Base-by-base conservation (phyloP, 2,329 filamentous ascomycete genomes). In the Fusarium tuaranense region DNA sequence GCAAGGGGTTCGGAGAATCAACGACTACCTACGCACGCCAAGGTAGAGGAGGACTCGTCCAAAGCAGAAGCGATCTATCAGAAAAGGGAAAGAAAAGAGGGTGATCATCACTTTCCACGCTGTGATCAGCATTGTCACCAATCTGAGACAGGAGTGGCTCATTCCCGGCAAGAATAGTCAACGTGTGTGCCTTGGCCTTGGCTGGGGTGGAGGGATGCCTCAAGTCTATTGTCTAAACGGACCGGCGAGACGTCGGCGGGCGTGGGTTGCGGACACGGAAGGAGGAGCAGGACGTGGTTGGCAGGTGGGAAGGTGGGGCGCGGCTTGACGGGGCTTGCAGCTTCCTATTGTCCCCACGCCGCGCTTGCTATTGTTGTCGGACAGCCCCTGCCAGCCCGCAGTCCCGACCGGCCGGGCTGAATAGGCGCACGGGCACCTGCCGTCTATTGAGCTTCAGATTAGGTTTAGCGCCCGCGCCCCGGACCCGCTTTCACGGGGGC, bases 311-410 rank as follows among this genome's bases (percentile, higher is more conserved):
- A 18, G 62, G 57, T 61, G 72, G 58, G 65, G 63, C 48, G 64
- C 58, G 59, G 64, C 63, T 67, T 69, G 70, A 75, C 65, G 65
- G 68, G 65, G 62, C 62, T 65, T 71, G 55, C 67, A 44, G 60
- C 68, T 79, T 80, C 71, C 79, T 81, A 81, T 82, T 82, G 80
- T 82, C 76, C 73, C 68, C 64, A 70, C 51, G 51, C 25, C 55
- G 41, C 55, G 57, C 75, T 78, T 79, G 61, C 76, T 81, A 82
- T 82, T 82, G 80, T 82, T 79, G 80, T 80, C 72, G 62, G 68
- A 68, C 58, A 41, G 27, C 55, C 69, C 63, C 67, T 65, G 70
- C 70, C 59, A 65, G 55, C 62, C 53, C 44, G 51, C 39, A 67
- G 69, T 76, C 73, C 73, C 73, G 70, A 75, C 67, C 68, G 73